Evolutionary conservation across 2,329 filamentous ascomycete genomes (phyloP).

Genomic region (Parafenestella ontariensis): DNA sequence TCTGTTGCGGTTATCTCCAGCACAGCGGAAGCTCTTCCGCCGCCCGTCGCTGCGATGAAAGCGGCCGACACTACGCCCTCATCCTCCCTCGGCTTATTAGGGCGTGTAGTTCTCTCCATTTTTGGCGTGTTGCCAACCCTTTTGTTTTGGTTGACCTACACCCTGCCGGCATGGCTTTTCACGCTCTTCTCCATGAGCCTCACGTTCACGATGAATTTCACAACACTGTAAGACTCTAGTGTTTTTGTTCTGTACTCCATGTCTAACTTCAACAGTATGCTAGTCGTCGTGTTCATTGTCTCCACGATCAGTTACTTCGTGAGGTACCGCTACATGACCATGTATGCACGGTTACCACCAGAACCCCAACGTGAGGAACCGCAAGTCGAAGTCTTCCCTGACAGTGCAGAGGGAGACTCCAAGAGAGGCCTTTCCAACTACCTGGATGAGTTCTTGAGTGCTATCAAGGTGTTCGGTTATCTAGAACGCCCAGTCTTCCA

Average conservation of each 20-base stretch:
- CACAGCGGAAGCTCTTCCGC: slow-evolving; percentile 18
- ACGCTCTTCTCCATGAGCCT: slow-evolving; percentile 88
- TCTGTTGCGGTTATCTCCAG: slow-evolving; percentile 11
- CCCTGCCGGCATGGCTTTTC: slow-evolving; percentile 87
- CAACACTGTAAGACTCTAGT: slow-evolving; percentile 73
- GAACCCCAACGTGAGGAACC: slow-evolving; percentile 97
- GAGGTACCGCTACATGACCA: slow-evolving; percentile 93
- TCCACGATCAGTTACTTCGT: slow-evolving; percentile 94
- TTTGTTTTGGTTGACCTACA: slow-evolving; percentile 83
- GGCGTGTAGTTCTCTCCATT: slow-evolving; percentile 57
- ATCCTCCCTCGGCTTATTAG: slow-evolving; percentile 54
- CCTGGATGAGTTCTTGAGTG: slow-evolving; percentile 95
- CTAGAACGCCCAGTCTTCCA: slow-evolving; percentile 96
- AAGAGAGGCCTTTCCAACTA: slow-evolving; percentile 96
- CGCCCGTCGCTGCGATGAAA: slow-evolving; percentile 29
- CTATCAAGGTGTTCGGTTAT: slow-evolving; percentile 99
- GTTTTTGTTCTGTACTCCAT: not conserved
- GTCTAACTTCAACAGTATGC: slow-evolving; percentile 43
- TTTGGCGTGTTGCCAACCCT: slow-evolving; percentile 63
- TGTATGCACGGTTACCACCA: slow-evolving; percentile 91
- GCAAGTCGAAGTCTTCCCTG: slow-evolving; percentile 92
- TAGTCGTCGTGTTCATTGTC: slow-evolving; percentile 77
- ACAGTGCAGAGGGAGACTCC: slow-evolving; percentile 85
- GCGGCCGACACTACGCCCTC: slow-evolving; percentile 28
- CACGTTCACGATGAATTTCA: slow-evolving; percentile 99